phyloP scores from a whole-genome alignment of 768 basidiomycete genomes.

The Boletus patriciae region DNA sequence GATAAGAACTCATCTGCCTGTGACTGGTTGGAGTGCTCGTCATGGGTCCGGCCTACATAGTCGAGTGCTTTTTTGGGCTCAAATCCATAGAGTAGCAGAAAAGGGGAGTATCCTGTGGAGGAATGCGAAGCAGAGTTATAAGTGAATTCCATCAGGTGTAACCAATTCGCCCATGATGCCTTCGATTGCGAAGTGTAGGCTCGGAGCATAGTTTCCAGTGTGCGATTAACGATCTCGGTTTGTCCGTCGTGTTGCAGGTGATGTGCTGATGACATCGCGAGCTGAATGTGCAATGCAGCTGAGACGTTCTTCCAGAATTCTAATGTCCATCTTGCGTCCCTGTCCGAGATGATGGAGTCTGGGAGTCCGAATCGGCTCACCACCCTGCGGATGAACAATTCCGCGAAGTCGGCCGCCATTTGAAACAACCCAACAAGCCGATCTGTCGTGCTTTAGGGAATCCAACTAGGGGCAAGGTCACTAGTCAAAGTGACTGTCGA shows the following conservation, averaged over 20 bases:
- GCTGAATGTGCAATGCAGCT: too few species aligned
- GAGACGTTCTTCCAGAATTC: not conserved
- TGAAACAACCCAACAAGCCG: too few species aligned
- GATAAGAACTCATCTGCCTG: too few species aligned
- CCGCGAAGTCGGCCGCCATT: not conserved
- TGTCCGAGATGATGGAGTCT: not conserved
- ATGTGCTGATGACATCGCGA: not conserved
- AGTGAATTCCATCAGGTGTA: not conserved
- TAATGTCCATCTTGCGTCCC: not conserved
- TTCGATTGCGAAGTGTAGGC: not conserved
- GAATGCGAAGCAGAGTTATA: not conserved
- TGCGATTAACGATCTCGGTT: not conserved
- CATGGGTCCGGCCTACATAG: not conserved
- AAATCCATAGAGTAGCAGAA: not conserved
- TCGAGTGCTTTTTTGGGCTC: not conserved
- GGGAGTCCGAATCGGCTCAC: not conserved
- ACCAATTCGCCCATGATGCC: not conserved
- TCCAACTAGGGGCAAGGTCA: too few species aligned
- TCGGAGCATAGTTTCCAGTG: not conserved
- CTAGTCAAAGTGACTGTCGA: too few species aligned
- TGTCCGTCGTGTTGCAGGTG: not conserved
- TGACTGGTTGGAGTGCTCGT: too few species aligned
- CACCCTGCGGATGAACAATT: not conserved
- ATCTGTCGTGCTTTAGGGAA: too few species aligned
- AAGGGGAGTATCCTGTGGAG: not conserved